Evolutionary conservation across 441 rosid species (phyloP).

Genomic region (Croton laevigatus): DNA sequence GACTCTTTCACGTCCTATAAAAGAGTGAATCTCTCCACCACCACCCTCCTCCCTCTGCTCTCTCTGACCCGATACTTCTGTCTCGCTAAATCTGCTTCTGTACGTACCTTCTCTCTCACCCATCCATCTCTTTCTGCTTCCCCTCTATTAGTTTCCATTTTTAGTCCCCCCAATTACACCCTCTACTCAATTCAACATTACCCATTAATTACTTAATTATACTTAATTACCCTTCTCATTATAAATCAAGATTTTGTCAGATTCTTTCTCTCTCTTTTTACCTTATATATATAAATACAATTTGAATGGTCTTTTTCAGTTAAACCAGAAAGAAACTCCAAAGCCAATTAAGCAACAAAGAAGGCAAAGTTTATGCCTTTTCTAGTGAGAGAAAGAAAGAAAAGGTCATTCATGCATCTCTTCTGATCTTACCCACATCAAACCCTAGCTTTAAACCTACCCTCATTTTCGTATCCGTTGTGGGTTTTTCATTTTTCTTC

Average conservation of each 20-base stretch:
- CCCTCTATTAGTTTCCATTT: conserved; percentile 9
- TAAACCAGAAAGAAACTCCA: conserved; percentile 25
- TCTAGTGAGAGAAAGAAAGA: conserved; percentile 4
- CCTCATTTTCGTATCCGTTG: conserved; percentile 18
- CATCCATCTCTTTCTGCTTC: conserved; percentile 9
- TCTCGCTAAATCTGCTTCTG: conserved; percentile 44
- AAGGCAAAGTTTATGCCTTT: conserved; percentile 27
- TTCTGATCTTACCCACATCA: conserved; percentile 36
- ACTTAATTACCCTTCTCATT: background rate
- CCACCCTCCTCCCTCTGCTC: background rate
- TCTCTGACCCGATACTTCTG: conserved; percentile 28
- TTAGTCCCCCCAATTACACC: conserved; percentile 27
- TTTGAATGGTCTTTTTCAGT: conserved; percentile 23
- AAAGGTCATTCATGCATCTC: conserved; percentile 38
- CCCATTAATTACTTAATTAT: conserved; percentile 16
- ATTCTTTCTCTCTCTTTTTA: conserved; percentile 11
- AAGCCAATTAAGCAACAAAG: conserved; percentile 15
- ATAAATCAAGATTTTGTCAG: conserved; percentile 23
- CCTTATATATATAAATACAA: conserved; percentile 5
- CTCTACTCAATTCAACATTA: conserved; percentile 15
- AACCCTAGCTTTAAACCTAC: conserved; percentile 27
- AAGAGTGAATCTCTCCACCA: conserved; percentile 27
- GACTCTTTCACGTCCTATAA: conserved; percentile 26
- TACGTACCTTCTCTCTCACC: conserved; percentile 31
- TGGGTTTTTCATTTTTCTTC: background rate